Evolutionary conservation across 805 yeast genomes (phyloP).

Genomic region (Saccharomyces eubayanus): DNA sequence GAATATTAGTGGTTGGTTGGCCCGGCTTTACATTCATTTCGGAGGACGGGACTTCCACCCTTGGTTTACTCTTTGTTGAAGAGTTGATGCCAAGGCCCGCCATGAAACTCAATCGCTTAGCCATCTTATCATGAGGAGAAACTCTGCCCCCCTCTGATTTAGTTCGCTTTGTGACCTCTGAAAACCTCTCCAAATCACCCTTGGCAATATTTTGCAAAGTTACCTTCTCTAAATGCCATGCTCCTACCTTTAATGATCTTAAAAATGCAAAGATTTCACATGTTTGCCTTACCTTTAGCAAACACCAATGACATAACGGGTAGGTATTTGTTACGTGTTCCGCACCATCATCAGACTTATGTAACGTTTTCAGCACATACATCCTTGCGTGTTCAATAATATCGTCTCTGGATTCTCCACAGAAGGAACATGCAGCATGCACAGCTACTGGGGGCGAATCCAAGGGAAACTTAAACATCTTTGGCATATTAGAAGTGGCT

Average conservation of each 20-base stretch:
- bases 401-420: conserved; percentile 71
- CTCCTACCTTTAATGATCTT: conserved; percentile 49
- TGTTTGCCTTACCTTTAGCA: conserved; percentile 66
- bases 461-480: conserved; percentile 37
- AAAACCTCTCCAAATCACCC: conserved; percentile 9
- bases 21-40: conserved; percentile 14
- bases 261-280: conserved; percentile 78
- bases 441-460: conserved; percentile 66
- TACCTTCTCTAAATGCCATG: conserved; percentile 50
- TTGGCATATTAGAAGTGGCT: conserved; percentile 25
- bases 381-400: conserved; percentile 69
- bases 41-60: conserved; percentile 9
- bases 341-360: conserved; percentile 27
- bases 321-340: conserved; percentile 34
- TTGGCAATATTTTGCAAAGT: conserved; percentile 14
- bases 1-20: conserved; percentile 30
- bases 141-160: conserved; percentile 13
- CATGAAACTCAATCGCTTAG: conserved; percentile 25
- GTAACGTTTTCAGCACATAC: conserved; percentile 51
- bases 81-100: conserved; percentile 15
- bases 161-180: conserved; percentile 8
- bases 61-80: conserved; percentile 9
- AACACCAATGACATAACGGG: conserved; percentile 76
- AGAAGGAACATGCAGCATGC: conserved; percentile 66
- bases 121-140: conserved; percentile 6